Percentiles rank a stretch among this genome's conserved stretches.
phyloP scores from a whole-genome alignment of 768 basidiomycete genomes.

The Mycena sanguinolenta region DNA sequence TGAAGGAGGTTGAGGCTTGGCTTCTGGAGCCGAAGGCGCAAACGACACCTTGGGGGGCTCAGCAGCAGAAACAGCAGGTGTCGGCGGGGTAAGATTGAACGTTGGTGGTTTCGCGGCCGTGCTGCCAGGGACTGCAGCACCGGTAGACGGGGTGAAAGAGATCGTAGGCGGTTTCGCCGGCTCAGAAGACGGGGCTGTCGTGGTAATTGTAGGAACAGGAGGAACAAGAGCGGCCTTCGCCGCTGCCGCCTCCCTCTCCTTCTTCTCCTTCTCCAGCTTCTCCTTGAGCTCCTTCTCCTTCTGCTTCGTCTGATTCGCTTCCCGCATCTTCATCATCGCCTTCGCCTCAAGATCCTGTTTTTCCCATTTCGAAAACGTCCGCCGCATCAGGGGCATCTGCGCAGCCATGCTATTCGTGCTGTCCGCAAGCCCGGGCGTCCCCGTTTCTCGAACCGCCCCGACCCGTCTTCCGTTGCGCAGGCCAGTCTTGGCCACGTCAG shows the following conservation, averaged over 20 bases:
- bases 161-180: constrained; percentile 43
- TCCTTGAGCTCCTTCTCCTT: constrained; percentile 55
- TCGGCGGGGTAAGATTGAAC: constrained; percentile 41
- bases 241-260: constrained; percentile 40
- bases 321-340: constrained; percentile 80
- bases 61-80: constrained; percentile 14
- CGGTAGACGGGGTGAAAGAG: constrained; percentile 34
- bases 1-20: constrained; percentile 28
- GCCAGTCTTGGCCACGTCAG: constrained; percentile 41
- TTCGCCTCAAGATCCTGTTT: constrained; percentile 88
- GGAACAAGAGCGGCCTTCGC: constrained; percentile 40
- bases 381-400: constrained; percentile 8
- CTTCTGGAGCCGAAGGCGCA: constrained; percentile 21
- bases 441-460: constrained; percentile 28
- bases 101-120: constrained; percentile 27
- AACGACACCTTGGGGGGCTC: constrained; percentile 10
- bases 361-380: constrained; percentile 84
- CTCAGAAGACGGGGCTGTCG: constrained; percentile 38
- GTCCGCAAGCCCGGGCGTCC: constrained; percentile 54
- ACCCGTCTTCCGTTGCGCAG: constrained; percentile 29
- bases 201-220: constrained; percentile 46
- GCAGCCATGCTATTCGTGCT: constrained; percentile 63
- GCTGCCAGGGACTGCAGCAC: constrained; percentile 30
- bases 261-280: constrained; percentile 56
- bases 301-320: constrained; percentile 60